phyloP scores from a whole-genome alignment of 768 basidiomycete genomes.

The Lactarius sp. region DNA sequence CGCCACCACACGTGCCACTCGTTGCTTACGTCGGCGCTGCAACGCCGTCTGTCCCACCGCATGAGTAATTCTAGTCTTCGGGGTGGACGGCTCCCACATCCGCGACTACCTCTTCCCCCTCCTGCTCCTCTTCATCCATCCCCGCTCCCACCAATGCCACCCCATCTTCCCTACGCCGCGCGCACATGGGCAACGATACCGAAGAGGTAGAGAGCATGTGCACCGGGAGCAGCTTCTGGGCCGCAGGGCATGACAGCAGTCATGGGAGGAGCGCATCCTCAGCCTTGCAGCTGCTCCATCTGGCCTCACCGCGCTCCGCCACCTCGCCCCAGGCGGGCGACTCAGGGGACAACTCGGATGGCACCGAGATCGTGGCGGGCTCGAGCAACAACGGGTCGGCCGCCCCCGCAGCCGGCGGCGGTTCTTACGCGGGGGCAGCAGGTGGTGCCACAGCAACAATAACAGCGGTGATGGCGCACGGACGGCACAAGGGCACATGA shows the following conservation, averaged over 20 bases:
- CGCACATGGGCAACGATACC: neutral
- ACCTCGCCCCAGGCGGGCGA: constrained; percentile 41
- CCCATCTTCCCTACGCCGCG: constrained; percentile 4
- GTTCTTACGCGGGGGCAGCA: neutral
- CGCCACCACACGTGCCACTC: constrained; percentile 70
- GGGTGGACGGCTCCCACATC: constrained; percentile 56
- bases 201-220: constrained; percentile 43
- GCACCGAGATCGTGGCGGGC: constrained; percentile 24
- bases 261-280: constrained; percentile 56
- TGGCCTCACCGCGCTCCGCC: constrained; percentile 14
- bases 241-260: constrained; percentile 45
- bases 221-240: constrained; percentile 77
- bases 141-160: neutral
- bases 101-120: constrained; percentile 25
- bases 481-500: constrained; percentile 79
- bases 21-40: constrained; percentile 79
- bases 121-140: constrained; percentile 24
- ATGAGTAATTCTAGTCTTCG: constrained; percentile 82
- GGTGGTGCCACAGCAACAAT: constrained; percentile 1
- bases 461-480: constrained; percentile 28
- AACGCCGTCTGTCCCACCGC: constrained; percentile 72
- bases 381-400: constrained; percentile 30
- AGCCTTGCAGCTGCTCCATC: constrained; percentile 25
- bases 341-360: constrained; percentile 49
- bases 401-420: constrained; percentile 19